Conservation (phyloP, 208 protist genomes). For the Crithidia expoeki region DNA sequence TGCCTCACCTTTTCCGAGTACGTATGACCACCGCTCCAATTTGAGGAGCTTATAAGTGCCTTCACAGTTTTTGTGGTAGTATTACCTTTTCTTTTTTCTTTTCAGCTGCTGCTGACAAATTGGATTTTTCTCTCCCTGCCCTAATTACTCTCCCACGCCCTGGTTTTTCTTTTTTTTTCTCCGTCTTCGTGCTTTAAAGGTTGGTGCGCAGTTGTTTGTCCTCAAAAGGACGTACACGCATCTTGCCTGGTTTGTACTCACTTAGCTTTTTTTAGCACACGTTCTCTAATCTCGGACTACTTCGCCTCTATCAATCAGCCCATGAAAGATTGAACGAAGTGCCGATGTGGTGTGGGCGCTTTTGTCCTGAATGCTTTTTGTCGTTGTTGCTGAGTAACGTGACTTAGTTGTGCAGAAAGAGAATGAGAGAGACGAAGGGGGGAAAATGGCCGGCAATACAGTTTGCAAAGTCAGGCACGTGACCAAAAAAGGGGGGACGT, state of each 20-base stretch:
- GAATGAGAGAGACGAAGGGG: too few relatives aligned
- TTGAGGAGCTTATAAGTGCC: neutral
- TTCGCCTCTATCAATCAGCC: too few relatives aligned
- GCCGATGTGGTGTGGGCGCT: too few relatives aligned
- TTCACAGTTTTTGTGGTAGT: neutral
- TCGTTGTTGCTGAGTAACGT: too few relatives aligned
- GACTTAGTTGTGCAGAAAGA: too few relatives aligned
- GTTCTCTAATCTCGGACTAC: too few relatives aligned
- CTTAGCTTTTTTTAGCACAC: neutral
- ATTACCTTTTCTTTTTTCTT: neutral
- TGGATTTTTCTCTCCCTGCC: neutral
- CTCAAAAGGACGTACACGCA: neutral
- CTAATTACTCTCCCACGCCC: neutral
- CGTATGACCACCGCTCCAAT: neutral
- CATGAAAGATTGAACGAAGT: too few relatives aligned
- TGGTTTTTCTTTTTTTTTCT: neutral
- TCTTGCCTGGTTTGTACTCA: too few relatives aligned
- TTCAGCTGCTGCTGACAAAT: neutral
- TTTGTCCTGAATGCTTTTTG: too few relatives aligned
- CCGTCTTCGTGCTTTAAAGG: neutral
- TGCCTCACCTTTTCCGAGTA: neutral
- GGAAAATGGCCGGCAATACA: too few relatives aligned
- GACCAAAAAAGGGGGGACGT: too few relatives aligned
- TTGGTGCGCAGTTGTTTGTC: neutral
- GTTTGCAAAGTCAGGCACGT: too few relatives aligned